phyloP scores from a whole-genome alignment of 2,329 filamentous ascomycete genomes.

The Colletotrichum sp. region DNA sequence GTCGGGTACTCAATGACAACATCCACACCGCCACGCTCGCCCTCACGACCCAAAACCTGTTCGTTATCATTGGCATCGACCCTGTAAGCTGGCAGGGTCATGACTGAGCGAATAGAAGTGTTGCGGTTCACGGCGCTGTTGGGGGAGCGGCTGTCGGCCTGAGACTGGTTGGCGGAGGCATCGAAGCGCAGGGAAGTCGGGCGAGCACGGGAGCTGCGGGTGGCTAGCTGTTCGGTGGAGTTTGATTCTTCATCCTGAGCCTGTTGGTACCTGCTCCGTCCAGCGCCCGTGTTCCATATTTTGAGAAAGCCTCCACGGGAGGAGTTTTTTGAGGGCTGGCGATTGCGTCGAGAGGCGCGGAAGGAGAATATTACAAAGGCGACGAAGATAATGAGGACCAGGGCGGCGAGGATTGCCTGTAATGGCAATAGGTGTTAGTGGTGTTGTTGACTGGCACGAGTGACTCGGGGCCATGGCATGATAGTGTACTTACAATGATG shows the following conservation, averaged over 20 bases:
- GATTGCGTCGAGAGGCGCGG: slow-evolving; percentile 34
- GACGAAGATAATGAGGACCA: slow-evolving; percentile 28
- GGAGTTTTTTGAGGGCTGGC: slow-evolving; percentile 26
- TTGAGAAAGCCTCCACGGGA: slow-evolving; percentile 11
- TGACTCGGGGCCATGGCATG: not conserved
- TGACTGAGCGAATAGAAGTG: slow-evolving; percentile 88
- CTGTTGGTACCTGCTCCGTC: slow-evolving; percentile 30
- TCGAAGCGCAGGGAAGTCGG: slow-evolving; percentile 15
- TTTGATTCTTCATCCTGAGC: slow-evolving; percentile 33
- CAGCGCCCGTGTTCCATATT: slow-evolving; percentile 2
- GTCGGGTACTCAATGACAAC: slow-evolving; percentile 86
- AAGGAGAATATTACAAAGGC: slow-evolving; percentile 24
- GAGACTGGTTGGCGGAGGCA: slow-evolving; percentile 22
- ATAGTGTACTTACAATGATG: slow-evolving; percentile 13
- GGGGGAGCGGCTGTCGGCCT: slow-evolving; percentile 24
- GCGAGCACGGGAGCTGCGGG: not conserved
- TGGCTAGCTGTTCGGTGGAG: not conserved
- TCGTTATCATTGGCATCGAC: slow-evolving; percentile 76
- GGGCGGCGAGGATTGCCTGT: slow-evolving; percentile 28
- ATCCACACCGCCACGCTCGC: slow-evolving; percentile 91
- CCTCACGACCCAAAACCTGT: slow-evolving; percentile 84
- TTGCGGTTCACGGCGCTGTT: slow-evolving; percentile 71
- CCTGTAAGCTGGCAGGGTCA: slow-evolving; percentile 89
- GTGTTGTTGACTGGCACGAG: not conserved
- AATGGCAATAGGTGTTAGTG: not conserved